These are phyloP conservation scores for Torrubiella hemipterigena DNA, from an alignment of 2,329 filamentous ascomycete genomes.

Conservation along the genomic window DNA sequence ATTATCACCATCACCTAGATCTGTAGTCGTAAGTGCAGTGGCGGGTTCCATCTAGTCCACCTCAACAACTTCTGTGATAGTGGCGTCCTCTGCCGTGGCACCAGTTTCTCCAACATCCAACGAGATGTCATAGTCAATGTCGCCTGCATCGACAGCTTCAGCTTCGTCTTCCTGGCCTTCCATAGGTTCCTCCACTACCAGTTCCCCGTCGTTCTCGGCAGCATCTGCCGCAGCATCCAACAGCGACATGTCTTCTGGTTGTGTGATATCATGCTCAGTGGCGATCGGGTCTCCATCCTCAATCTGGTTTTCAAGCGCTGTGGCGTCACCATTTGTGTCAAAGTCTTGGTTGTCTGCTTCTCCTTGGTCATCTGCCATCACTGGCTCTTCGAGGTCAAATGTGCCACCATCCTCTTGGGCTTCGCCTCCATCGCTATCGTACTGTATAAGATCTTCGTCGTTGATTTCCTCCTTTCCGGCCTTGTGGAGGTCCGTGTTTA, in stretches of 20 bases:
- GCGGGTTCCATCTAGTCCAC: too few relatives aligned
- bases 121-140: neutral
- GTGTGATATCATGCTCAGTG: too few relatives aligned
- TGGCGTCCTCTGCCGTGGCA: neutral
- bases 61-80: neutral
- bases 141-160: neutral
- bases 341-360: constrained; percentile 9
- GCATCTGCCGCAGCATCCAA: constrained; percentile 2
- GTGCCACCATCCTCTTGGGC: too few relatives aligned
- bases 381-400: constrained; percentile 13
- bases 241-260: constrained; percentile 4
- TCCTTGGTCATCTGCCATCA: constrained; percentile 1
- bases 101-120: constrained; percentile 1
- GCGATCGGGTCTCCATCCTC: too few relatives aligned
- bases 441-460: constrained; percentile 25
- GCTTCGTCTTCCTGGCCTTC: constrained; percentile 3
- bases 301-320: constrained; percentile 7
- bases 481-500: constrained; percentile 15
- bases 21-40: too few relatives aligned
- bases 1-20: constrained; percentile 15
- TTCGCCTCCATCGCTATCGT: constrained; percentile 18
- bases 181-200: constrained; percentile 7
- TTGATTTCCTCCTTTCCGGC: constrained; percentile 10
- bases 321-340: constrained; percentile 2
- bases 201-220: constrained; percentile 7